These are phyloP conservation scores for Psilocybe cubensis DNA, from an alignment of 768 basidiomycete genomes.

Conservation along the genomic window DNA sequence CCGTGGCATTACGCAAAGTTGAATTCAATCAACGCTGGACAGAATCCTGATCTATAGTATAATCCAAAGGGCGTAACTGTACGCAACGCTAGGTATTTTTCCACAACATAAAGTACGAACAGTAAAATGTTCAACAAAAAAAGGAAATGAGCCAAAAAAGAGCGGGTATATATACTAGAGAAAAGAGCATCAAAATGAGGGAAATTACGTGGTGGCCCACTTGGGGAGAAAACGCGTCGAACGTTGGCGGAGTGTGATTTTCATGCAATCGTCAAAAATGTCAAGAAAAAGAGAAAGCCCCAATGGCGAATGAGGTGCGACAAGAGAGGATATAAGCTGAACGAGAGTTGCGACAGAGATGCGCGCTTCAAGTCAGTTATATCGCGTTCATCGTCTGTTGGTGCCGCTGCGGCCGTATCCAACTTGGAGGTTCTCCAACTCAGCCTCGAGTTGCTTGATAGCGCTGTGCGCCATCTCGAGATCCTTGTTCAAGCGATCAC, in stretches of 20 bases:
- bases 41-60: too few species aligned
- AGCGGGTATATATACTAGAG: not conserved
- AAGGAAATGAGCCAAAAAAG: not conserved
- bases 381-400: constrained; percentile 54
- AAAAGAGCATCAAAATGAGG: too few species aligned
- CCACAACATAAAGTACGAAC: not conserved
- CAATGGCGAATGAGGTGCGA: too few species aligned
- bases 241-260: not conserved
- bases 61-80: not conserved
- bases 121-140: not conserved
- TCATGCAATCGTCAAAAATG: not conserved
- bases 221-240: too few species aligned
- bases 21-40: too few species aligned
- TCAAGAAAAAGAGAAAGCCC: not conserved
- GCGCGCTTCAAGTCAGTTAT: not conserved
- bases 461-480: constrained; percentile 90
- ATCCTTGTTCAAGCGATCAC: constrained; percentile 99
- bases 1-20: too few species aligned
- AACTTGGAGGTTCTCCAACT: constrained; percentile 87
- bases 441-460: constrained; percentile 89
- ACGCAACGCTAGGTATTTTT: not conserved
- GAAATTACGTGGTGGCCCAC: too few species aligned
- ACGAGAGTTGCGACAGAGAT: not conserved
- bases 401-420: constrained; percentile 77
- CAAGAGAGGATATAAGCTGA: too few species aligned